Base-by-base conservation (phyloP, 345 rosid genomes). In the Aethionema arabicum region DNA sequence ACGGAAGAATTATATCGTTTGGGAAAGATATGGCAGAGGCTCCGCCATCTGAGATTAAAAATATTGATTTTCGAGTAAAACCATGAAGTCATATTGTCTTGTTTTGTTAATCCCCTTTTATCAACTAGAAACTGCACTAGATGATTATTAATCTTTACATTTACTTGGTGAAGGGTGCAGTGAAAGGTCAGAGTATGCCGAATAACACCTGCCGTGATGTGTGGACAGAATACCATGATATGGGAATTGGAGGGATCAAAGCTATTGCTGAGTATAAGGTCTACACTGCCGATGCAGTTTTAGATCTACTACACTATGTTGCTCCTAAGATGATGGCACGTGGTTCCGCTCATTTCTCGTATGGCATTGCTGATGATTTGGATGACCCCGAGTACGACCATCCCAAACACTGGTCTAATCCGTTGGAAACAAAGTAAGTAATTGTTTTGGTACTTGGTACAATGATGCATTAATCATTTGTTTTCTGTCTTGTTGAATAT, bases 261-360 rank as follows among this genome's bases (percentile, higher is more conserved):
- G 95, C 97, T 54, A 83, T 87, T 42, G 90, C 82, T 32, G 96
- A 87, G 72, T 79, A 85, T 63, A 90, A 83, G 77, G 83, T 75
- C 52, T 87, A 90, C 74, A 90, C 97, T 35, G 82, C 92, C 52
- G 88, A 75, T 31, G 73, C 83, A 12, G n/a, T 77, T 58, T 12
- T 87, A 46, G 95, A 93, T 65, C 79, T 93, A 70, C 83, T 93
- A 29, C 61, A 79, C 0, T 90, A 77, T 56, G 96, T 93, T 70
- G 96, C 99, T 65, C 99, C 99, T 15, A 93, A 85, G 74, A 82
- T 87, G 89, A 85, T 93, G 96, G 80, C 80, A 8, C 96, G 96
- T 52, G 99, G 97, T 11, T 42, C 81, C 29, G 80, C 84, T 58
- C 96, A 90, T 77, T 93, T 84, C 78, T 93, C 99, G 4, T 87